Base-by-base conservation (phyloP, 768 basidiomycete species). In the Paxillus rubicundulus region DNA sequence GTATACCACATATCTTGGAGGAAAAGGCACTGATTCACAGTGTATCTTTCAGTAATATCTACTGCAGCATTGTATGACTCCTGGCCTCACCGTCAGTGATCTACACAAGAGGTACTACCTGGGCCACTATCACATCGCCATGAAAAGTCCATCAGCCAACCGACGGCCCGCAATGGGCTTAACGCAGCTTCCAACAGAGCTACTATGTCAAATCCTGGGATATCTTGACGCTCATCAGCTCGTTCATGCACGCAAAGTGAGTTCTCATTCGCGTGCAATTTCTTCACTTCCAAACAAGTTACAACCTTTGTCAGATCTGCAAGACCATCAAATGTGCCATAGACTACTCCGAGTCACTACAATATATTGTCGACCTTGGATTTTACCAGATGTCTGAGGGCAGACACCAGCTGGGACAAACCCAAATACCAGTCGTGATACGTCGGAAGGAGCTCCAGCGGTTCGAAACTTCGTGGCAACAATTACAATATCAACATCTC, bases 401-500 rank as follows among this genome's bases (percentile, higher is more conserved):
- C 28, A 54, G 72, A 9, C 16, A 18, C 9, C 67, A 74, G 1
- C 47, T 66, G 4, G 62, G 69, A 1, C 9, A 34, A 8, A 30
- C 24, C 13, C 54, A 59, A 7, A 68, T 67, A 3, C 61, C 77
- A 1, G 76, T 72, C 43, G 69, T 70, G 1, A 65, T 70, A n/a
- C 72, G 78, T 16, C 70, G 81, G 21, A 68, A 66, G 27, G 56
- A 71, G 18, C 67, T 82, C 5, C 66, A 68, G 1, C 71, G 72
- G 13, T 67, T 76, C 44, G 79, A 82, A 62, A 55, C 64, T 14
- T 74, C 73, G n/a, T 82, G 82, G 81, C 74, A 74, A 49, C 68
- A 66, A 8, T 61, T 81, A 18, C 61, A 63, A 17, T 76, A 73
- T 70, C 76, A 68, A 46, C 62, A 63, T 44, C 63, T 66, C 4